A percentile compares a stretch with the other conserved stretches of the same genome.
Conservation (phyloP, 495 filamentous ascomycete species). For the Hyaloscypha finlandica region DNA sequence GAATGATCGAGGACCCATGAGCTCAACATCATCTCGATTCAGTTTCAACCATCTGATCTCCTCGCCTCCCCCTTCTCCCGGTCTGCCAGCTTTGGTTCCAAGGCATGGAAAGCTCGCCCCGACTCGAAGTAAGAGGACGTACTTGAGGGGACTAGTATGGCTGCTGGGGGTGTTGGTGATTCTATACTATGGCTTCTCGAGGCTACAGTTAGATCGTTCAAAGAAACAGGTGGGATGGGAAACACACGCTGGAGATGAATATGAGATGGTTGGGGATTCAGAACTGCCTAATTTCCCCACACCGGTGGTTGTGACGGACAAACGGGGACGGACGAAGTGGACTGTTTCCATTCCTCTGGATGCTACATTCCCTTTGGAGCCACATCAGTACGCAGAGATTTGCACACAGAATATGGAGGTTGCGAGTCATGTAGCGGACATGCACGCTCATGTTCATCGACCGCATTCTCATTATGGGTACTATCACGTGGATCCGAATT, state of each 20-base stretch:
- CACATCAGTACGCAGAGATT: constrained; percentile 59
- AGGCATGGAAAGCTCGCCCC: constrained; percentile 54
- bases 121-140: constrained; percentile 46
- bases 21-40: constrained; percentile 57
- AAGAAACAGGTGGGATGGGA: constrained; percentile 38
- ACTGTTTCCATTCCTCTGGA: constrained; percentile 66
- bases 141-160: constrained; percentile 48
- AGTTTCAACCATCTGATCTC: constrained; percentile 63
- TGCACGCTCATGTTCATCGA: constrained; percentile 42
- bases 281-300: constrained; percentile 56
- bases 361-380: constrained; percentile 58
- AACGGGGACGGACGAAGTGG: constrained; percentile 60
- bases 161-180: constrained; percentile 40
- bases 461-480: constrained; percentile 49
- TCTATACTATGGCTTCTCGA: constrained; percentile 36
- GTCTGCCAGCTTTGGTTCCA: constrained; percentile 63
- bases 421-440: constrained; percentile 49
- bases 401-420: constrained; percentile 59
- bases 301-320: constrained; percentile 59
- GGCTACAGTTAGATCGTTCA: constrained; percentile 16
- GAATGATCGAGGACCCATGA: constrained; percentile 41
- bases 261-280: constrained; percentile 54
- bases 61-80: constrained; percentile 60
- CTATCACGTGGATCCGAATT: constrained; percentile 60
- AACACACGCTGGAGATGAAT: constrained; percentile 37